Conservation (phyloP, 768 basidiomycete genomes). For the Hirschioporus abietinus region DNA sequence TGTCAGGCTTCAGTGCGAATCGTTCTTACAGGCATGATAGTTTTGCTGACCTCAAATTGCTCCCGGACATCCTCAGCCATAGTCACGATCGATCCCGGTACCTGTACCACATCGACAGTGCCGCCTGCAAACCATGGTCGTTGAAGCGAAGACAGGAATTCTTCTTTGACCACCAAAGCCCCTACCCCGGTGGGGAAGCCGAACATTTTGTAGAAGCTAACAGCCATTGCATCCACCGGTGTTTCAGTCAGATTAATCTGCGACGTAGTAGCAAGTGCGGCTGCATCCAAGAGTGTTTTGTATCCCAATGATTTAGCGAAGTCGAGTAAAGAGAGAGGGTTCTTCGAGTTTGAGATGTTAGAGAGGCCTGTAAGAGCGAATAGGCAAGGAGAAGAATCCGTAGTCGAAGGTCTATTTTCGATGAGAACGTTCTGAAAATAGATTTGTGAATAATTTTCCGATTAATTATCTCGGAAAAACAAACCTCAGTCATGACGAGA, state of each 20-base stretch:
- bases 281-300: slow-evolving; percentile 73
- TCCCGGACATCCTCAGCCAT: slow-evolving; percentile 55
- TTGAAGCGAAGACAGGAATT: slow-evolving; percentile 52
- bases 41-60: slow-evolving; percentile 65
- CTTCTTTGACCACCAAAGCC: slow-evolving; percentile 68
- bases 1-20: slow-evolving; percentile 13
- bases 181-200: slow-evolving; percentile 85
- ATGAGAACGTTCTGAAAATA: slow-evolving; percentile 47
- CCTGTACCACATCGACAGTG: slow-evolving; percentile 78
- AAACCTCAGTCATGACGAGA: slow-evolving; percentile 52
- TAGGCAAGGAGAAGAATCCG: slow-evolving; percentile 45
- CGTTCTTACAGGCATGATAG: background rate
- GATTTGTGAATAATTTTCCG: background rate
- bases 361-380: slow-evolving; percentile 79
- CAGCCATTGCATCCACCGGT: slow-evolving; percentile 74
- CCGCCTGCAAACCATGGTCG: slow-evolving; percentile 86
- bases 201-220: slow-evolving; percentile 90
- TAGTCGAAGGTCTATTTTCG: slow-evolving; percentile 41
- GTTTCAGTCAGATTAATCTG: slow-evolving; percentile 57
- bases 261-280: slow-evolving; percentile 73
- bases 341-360: slow-evolving; percentile 76
- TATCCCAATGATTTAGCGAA: slow-evolving; percentile 69
- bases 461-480: slow-evolving; percentile 8
- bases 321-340: slow-evolving; percentile 54
- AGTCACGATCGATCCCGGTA: slow-evolving; percentile 67